Percentiles rank a stretch among this genome's conserved stretches.
Evolutionary conservation across 768 basidiomycete genomes (phyloP).

Genomic region (Hericium erinaceus): DNA sequence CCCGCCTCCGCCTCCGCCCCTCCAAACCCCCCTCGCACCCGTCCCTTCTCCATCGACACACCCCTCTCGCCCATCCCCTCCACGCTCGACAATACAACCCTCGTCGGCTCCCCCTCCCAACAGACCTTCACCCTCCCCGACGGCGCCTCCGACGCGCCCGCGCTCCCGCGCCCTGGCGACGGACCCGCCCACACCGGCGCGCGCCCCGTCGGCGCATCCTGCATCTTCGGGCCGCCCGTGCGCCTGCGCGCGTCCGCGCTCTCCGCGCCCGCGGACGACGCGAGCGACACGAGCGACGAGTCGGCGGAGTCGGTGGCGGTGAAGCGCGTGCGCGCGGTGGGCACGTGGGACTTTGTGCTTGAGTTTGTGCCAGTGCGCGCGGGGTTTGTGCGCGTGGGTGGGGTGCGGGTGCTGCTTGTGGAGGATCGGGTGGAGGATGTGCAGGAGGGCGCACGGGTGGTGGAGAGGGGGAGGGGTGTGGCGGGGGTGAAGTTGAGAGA

Average conservation of each 20-base stretch:
- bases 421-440: conserved; percentile 41
- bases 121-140: not conserved
- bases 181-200: conserved; percentile 6
- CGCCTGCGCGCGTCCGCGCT: conserved; percentile 13
- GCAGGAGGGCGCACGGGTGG: conserved; percentile 15
- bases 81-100: conserved; percentile 2
- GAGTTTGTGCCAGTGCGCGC: conserved; percentile 46
- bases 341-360: conserved; percentile 51
- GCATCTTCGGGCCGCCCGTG: conserved; percentile 29
- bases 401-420: conserved; percentile 58
- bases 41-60: not conserved
- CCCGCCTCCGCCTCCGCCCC: conserved; percentile 15
- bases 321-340: conserved; percentile 27
- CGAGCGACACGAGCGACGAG: conserved; percentile 14
- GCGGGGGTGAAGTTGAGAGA: conserved; percentile 46
- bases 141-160: not conserved
- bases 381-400: conserved; percentile 60
- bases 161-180: conserved; percentile 6
- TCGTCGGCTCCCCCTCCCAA: conserved; percentile 10
- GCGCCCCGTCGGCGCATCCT: conserved; percentile 39
- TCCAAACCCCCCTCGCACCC: not conserved
- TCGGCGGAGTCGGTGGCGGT: not conserved
- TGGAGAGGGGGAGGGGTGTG: conserved; percentile 12
- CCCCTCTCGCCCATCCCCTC: not conserved
- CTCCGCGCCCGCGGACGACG: conserved; percentile 9